A percentile compares a stretch with the other conserved stretches of the same genome.
These are phyloP conservation scores for Aspergillus bertholletiae DNA, from an alignment of 495 filamentous ascomycete species.

Conservation along the genomic window DNA sequence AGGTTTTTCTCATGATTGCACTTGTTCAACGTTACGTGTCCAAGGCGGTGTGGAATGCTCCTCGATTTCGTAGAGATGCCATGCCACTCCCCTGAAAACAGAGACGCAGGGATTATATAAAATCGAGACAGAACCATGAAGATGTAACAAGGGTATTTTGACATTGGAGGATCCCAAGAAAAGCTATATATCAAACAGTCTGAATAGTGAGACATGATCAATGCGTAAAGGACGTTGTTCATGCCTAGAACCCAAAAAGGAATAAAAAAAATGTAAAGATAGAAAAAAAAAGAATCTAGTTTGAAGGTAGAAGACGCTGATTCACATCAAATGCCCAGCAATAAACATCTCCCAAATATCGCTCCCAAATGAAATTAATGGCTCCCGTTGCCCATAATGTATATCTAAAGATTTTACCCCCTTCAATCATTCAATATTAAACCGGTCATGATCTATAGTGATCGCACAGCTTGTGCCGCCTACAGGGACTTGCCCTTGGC, in stretches of 20 bases:
- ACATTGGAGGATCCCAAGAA: background rate
- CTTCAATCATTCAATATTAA: constrained; percentile 22
- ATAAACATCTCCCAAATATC: constrained; percentile 16
- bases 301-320: constrained; percentile 8
- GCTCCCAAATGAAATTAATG: constrained; percentile 14
- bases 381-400: constrained; percentile 19
- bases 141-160: background rate
- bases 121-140: no score
- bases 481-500: constrained; percentile 46
- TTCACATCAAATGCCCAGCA: constrained; percentile 21
- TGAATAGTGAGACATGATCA: background rate
- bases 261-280: constrained; percentile 4
- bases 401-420: constrained; percentile 13
- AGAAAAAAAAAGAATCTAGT: constrained; percentile 1
- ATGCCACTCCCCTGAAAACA: no score
- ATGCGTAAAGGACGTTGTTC: background rate
- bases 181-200: background rate
- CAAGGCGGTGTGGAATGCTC: no score
- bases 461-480: background rate
- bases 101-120: no score
- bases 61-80: no score
- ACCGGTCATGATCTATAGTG: constrained; percentile 16
- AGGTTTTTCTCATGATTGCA: background rate
- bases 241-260: constrained; percentile 1
- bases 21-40: no score